Evolutionary conservation across 139 green algal species (phyloP), one percentile per base, ranked within the genome.

Genomic region (Haematococcus lacustris): DNA sequence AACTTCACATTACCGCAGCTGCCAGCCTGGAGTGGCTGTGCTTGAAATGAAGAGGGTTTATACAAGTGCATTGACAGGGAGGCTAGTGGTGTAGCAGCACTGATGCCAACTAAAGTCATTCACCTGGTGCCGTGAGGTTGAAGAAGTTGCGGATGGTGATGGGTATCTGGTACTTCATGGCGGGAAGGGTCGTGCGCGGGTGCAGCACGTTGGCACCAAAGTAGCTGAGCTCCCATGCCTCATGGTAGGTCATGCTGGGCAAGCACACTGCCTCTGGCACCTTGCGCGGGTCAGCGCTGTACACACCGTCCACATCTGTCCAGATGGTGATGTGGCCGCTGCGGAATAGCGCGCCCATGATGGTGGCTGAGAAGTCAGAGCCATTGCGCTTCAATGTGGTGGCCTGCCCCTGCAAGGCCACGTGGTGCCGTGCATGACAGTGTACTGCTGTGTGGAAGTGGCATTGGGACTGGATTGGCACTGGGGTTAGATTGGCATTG

Each of bases 191-290:
- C 40, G 94, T 98, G 67, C 93, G 84, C 30, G 94, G 94, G 86
- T 98, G 94, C 81, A 98, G 88, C 76, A 98, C 94, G 61, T 96
- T 98, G 68, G 94, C 94, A 50, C 94, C 94, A 84, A 98, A 98
- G 86, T 98, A 98, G 26, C 83, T 88, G 82, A 98, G 80, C 89
- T 98, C 94, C 93, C 94, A 98, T 0, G 94, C 94, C 83, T 98
- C 94, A 70, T 98, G 87, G 78, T 98, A 98, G 23, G 90, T 91
- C 81, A 96, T 81, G 68, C 34, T 62, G 40, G 79, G 70, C 43
- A 92, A 74, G 83, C 91, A 93, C 43, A 28, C 9, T 53, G 43
- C 43, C 43, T 53, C 43, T 53, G 43, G 17, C 43, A 53, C 91
- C 80, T 97, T 97, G 63, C 94, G 83, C 3, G 94, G 94, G 81